A percentile compares a stretch with the other conserved stretches of the same genome.
Conservation (phyloP, 352 stramenopile genomes). For the Globisporangium takayamanum region DNA sequence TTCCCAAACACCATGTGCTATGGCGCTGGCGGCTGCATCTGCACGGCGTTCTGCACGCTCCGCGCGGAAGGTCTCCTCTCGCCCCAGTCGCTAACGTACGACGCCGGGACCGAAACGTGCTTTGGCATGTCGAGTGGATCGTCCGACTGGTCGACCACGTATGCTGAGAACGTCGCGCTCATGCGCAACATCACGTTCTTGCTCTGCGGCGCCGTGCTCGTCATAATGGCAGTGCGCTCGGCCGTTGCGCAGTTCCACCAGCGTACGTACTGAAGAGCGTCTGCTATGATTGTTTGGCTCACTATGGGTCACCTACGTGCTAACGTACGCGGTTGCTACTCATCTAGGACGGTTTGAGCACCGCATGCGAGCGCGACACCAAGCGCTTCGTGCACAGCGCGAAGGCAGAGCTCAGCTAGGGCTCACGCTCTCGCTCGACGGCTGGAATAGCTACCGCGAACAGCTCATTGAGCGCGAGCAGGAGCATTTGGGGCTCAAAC, state of each 20-base stretch:
- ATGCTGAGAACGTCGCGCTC: background rate
- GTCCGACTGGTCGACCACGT: background rate
- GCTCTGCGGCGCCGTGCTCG: background rate
- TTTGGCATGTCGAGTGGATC: background rate
- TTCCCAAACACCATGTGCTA: slow-evolving; percentile 18
- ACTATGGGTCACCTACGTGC: background rate
- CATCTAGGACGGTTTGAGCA: background rate
- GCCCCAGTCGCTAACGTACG: too few relatives aligned
- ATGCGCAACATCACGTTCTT: slow-evolving; percentile 1
- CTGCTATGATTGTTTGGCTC: background rate
- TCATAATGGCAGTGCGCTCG: background rate
- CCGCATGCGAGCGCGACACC: background rate
- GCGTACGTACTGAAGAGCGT: background rate
- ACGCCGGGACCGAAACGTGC: background rate
- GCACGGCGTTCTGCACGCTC: slow-evolving; percentile 24
- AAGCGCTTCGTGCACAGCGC: slow-evolving; percentile 7
- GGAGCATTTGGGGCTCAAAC: slow-evolving; percentile 9
- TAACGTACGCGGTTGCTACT: background rate
- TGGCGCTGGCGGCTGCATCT: slow-evolving; percentile 31
- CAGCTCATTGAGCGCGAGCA: slow-evolving; percentile 41
- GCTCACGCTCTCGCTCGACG: slow-evolving; percentile 29
- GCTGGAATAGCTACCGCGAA: slow-evolving; percentile 45
- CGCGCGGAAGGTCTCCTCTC: background rate
- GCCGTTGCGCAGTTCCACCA: background rate
- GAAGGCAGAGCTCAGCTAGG: slow-evolving; percentile 17